Conservation (phyloP, 2,329 filamentous ascomycete species). For the Alternaria longipes region DNA sequence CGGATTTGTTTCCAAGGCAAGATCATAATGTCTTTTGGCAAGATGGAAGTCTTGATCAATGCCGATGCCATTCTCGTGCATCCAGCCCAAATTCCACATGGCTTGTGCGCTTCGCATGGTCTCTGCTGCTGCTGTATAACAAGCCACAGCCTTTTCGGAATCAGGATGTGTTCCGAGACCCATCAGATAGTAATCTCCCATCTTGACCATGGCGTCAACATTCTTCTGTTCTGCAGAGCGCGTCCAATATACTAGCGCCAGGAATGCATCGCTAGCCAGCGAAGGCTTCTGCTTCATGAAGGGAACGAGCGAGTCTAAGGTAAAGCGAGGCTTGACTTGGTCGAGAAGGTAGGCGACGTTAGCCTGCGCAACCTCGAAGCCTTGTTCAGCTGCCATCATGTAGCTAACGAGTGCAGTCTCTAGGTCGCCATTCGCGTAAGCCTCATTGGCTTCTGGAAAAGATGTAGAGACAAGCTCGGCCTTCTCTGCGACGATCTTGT, state of each 20-base stretch:
- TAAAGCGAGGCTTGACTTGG: constrained; percentile 60
- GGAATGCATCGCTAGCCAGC: constrained; percentile 65
- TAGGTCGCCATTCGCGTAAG: constrained; percentile 79
- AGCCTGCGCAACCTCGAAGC: constrained; percentile 87
- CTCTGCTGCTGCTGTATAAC: constrained; percentile 92
- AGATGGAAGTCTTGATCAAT: constrained; percentile 96
- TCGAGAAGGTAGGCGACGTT: constrained; percentile 91
- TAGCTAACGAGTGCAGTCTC: constrained; percentile 83
- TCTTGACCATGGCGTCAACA: constrained; percentile 93
- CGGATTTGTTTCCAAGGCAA: constrained; percentile 85
- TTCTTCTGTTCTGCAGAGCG: constrained; percentile 92
- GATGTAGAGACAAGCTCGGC: constrained; percentile 86
- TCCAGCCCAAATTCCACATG: constrained; percentile 97
- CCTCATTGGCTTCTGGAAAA: constrained; percentile 83
- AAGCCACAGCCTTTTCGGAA: constrained; percentile 86
- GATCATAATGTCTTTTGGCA: constrained; percentile 94
- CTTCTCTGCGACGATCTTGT: constrained; percentile 88
- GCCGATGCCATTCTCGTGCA: constrained; percentile 97
- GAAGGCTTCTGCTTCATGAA: constrained; percentile 54
- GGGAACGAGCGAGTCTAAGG: constrained; percentile 64
- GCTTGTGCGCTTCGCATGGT: constrained; percentile 93
- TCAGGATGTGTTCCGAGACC: constrained; percentile 77
- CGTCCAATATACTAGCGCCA: constrained; percentile 94
- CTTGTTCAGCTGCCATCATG: constrained; percentile 90
- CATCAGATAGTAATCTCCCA: constrained; percentile 95